Evolutionary conservation across 176 grass and related monocot genomes (phyloP).

Genomic region (Phragmites australis): DNA sequence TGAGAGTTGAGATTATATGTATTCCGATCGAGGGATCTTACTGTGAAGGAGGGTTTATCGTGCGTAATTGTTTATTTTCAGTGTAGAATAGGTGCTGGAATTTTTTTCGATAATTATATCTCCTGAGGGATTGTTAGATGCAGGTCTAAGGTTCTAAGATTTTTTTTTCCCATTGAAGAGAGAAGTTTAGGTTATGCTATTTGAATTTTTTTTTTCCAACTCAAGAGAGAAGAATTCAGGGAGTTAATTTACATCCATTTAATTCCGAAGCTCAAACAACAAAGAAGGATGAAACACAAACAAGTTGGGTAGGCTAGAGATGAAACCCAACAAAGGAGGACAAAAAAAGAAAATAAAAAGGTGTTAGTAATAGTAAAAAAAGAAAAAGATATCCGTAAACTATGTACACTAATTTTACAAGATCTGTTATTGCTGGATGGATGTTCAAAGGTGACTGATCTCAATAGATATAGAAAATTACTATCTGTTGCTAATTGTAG

Average conservation of each 20-base stretch:
- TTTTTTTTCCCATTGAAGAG: not conserved
- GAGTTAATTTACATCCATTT: not conserved
- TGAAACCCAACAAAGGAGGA: too few species aligned
- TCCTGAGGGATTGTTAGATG: not conserved
- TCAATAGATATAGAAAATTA: not conserved
- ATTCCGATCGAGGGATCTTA: not conserved
- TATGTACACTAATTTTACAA: too few species aligned
- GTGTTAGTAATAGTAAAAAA: too few species aligned
- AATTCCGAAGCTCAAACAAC: constrained; percentile 7
- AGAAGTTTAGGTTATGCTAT: not conserved
- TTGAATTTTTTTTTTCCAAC: not conserved
- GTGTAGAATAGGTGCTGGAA: not conserved
- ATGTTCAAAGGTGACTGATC: not conserved
- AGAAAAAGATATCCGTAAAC: too few species aligned
- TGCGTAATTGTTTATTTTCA: not conserved
- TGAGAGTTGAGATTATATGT: constrained; percentile 12
- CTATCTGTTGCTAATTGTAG: not conserved
- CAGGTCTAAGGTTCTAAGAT: not conserved
- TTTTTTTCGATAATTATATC: not conserved
- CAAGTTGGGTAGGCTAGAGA: too few species aligned
- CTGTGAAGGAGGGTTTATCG: not conserved
- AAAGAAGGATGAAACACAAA: too few species aligned
- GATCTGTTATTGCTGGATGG: not conserved
- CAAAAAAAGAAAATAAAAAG: too few species aligned
- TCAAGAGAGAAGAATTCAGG: not conserved